phyloP scores from a whole-genome alignment of 441 rosid genomes.

The Populus hybrid region DNA sequence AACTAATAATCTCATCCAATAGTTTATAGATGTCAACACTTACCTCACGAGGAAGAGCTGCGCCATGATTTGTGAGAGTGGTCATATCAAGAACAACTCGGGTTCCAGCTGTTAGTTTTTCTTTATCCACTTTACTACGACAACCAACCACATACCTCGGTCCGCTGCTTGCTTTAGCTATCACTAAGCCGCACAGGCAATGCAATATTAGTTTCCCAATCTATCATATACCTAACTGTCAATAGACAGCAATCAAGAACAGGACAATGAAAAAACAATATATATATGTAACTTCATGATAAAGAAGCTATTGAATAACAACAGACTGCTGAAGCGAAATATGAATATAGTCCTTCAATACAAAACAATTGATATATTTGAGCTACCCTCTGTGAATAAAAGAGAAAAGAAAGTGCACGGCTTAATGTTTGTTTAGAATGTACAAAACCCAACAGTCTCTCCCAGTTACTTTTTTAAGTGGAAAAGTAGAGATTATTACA shows the following conservation, averaged over 20 bases:
- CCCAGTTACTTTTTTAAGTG: background rate
- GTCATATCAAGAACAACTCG: slow-evolving; percentile 78
- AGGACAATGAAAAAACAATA: background rate
- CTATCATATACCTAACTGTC: background rate
- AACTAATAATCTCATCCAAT: background rate
- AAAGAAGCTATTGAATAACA: background rate
- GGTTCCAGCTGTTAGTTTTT: slow-evolving; percentile 75
- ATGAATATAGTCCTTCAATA: background rate
- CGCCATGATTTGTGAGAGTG: slow-evolving; percentile 81
- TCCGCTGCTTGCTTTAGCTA: slow-evolving; percentile 76
- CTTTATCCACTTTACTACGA: slow-evolving; percentile 79
- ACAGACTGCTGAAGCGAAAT: background rate
- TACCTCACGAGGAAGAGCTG: slow-evolving; percentile 85
- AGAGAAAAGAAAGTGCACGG: background rate
- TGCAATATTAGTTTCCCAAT: background rate
- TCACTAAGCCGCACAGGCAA: slow-evolving; percentile 37
- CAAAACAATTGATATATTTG: background rate
- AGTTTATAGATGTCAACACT: background rate
- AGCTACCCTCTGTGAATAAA: background rate
- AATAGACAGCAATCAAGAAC: background rate
- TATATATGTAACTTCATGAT: background rate
- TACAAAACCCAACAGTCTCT: background rate
- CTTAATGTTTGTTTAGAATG: background rate
- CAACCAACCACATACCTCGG: slow-evolving; percentile 81
- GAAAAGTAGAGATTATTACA: slow-evolving; percentile 32